Base-by-base conservation (phyloP, 352 stramenopile species). In the Phytophthora fragariae region DNA sequence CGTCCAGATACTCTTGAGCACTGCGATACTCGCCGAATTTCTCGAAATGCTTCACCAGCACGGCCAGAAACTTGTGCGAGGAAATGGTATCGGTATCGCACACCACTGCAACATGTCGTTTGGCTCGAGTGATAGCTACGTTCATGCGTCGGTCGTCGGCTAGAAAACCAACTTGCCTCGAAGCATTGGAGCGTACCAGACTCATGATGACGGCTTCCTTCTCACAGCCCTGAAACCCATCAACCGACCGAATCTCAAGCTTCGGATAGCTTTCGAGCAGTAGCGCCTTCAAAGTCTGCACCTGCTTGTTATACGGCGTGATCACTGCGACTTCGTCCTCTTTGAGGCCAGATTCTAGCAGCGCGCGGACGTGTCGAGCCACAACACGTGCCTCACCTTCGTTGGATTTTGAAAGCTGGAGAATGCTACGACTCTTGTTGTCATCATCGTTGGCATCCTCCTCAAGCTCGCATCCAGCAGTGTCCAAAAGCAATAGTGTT, bases 151-250 rank as follows among this genome's bases (percentile, higher is more conserved):
- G 88, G 57, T 98, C 86, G 70, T 99, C 97, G 11, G 88, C 84
- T 1, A 99, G 81, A 73, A 99, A 99, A 0, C 98, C 98, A 46
- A 99, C 97, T 47, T 90, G 75, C 7, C 91, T 89, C 41, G 77
- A 72, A 15, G 70, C 69, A 52, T 99, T 99, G 54, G 95, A 99
- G 50, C 98, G 92, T 50, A 99, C 98, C 4, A 99, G 85, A 81
- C 93, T 99, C 70, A 99, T 90, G 10, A 99, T 92, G n/a, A 99
- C 97, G 15, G 95, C 97, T 66, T 99, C 98, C 62, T 98, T 97
- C 81, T 99, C 98, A 47, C 97, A 98, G 47, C 97, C 97, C 54
- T 97, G 92, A 74, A 99, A 99, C 1, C 97, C 97, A 82, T 99
- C 98, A 6, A 99, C 97, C 10, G 94, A 98, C 31, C 96, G 83